Base-by-base conservation (phyloP, 2,329 filamentous ascomycete genomes). In the Endocalyx cinctus region DNA sequence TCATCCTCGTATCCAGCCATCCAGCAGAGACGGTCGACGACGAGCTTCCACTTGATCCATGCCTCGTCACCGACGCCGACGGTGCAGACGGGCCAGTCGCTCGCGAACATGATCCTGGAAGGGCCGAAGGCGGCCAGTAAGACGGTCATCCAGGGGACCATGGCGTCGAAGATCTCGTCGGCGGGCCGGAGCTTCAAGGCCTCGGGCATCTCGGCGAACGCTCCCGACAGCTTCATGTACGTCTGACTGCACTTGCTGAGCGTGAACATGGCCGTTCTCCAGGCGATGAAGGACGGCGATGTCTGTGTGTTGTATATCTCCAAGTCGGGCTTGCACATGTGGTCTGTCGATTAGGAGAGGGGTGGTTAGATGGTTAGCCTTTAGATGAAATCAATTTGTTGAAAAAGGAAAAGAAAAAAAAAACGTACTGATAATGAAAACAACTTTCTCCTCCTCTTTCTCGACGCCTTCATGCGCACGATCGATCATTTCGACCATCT, bases 211-310 rank as follows among this genome's bases (percentile, higher is more conserved):
- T 95, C 87, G 13, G 83, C 79, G 59, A 96, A 89, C 29, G 72
- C 77, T 6, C 90, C 90, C 0, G 84, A 90, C n/a, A 96, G 74
- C 66, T 96, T 95, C 74, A 96, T 85, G 65, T 84, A 94, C n/a
- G 82, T 79, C 31, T 69, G 72, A 30, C 69, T 63, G 54, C 75
- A 76, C 38, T 72, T 72, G 46, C 80, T 75, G 51, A 94, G 78
- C 7, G 72, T 68, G 48, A 75, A 75, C 52, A 94, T 78, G 40
- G 78, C 71, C 11, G 71, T 68, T 35, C 77, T 76, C 86, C 87
- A 94, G 35, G 74, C 73, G 36, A 72, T 59, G 57, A 84, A 88
- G 17, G 71, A 66, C 1, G 72, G 66, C 50, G 79, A 70, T 22
- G 59, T 67, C 42, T 43, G 45, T 29, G 65, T 70, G 56, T 74